Evolutionary conservation across 2,329 filamentous ascomycete species (phyloP).

Genomic region (Fusarium nisikadoi): DNA sequence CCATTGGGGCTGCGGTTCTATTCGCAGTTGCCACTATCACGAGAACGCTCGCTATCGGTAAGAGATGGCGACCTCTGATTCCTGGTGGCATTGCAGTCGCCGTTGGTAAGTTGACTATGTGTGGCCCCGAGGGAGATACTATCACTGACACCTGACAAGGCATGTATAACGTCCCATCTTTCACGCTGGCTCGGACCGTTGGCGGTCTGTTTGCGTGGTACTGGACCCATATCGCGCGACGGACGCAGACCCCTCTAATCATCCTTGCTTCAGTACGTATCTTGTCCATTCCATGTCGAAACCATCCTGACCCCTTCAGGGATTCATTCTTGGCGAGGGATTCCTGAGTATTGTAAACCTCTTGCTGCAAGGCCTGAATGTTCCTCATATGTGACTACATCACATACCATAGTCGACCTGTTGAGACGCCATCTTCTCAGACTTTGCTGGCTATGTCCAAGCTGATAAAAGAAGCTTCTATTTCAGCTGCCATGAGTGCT

Average conservation of each 20-base stretch:
- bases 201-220: slow-evolving; percentile 82
- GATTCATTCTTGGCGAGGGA: slow-evolving; percentile 92
- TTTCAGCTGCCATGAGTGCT: slow-evolving; percentile 63
- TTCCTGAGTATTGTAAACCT: slow-evolving; percentile 93
- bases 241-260: slow-evolving; percentile 79
- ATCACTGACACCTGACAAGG: slow-evolving; percentile 58
- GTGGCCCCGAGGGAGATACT: neutral
- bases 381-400: slow-evolving; percentile 73
- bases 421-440: neutral
- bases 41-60: slow-evolving; percentile 68
- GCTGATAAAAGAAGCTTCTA: slow-evolving; percentile 40
- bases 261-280: slow-evolving; percentile 77
- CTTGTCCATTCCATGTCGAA: neutral
- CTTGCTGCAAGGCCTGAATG: slow-evolving; percentile 77
- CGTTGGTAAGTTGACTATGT: slow-evolving; percentile 67
- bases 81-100: slow-evolving; percentile 96
- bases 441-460: neutral
- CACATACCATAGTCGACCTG: neutral
- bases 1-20: slow-evolving; percentile 76
- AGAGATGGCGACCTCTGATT: slow-evolving; percentile 77
- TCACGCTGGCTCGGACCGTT: slow-evolving; percentile 87
- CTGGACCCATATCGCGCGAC: slow-evolving; percentile 69
- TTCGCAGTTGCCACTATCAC: slow-evolving; percentile 78
- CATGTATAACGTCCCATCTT: slow-evolving; percentile 98
- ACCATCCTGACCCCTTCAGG: slow-evolving; percentile 55